Conservation (phyloP, 495 filamentous ascomycete species). For the Achaetomiella virescens region DNA sequence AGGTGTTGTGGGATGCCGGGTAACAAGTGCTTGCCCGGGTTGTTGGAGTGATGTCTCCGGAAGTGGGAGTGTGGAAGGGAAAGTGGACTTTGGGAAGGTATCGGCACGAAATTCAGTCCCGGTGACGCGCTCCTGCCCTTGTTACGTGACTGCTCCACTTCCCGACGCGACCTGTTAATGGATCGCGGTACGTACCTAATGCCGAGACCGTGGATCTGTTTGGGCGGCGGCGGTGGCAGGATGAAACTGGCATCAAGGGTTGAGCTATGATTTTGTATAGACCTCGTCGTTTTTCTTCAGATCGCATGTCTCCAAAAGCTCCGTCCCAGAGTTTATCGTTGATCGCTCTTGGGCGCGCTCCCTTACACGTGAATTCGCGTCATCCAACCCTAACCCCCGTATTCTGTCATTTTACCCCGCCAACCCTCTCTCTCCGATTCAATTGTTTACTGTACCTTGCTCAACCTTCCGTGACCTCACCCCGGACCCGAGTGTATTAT, state of each 20-base stretch:
- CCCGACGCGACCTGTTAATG: slow-evolving; percentile 26
- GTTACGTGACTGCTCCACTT: slow-evolving; percentile 32
- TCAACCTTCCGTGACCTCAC: background rate
- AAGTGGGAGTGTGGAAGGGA: background rate
- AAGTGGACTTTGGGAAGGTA: background rate
- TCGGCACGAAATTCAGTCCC: slow-evolving; percentile 10
- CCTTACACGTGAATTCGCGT: slow-evolving; percentile 16
- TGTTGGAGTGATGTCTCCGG: no score
- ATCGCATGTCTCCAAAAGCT: no score
- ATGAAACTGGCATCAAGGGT: no score
- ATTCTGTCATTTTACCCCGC: slow-evolving; percentile 5
- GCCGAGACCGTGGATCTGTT: background rate
- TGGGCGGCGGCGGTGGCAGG: background rate
- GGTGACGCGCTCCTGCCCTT: slow-evolving; percentile 23
- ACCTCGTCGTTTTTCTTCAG: no score
- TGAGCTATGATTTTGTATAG: no score
- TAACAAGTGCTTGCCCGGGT: background rate
- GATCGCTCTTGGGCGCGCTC: no score
- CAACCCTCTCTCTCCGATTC: slow-evolving; percentile 3
- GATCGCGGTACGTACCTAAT: slow-evolving; percentile 8
- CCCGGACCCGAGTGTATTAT: background rate
- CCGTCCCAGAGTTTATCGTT: no score
- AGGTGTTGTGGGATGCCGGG: background rate
- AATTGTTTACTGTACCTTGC: background rate
- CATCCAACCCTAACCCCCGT: slow-evolving; percentile 11